Base-by-base conservation (phyloP, 2,329 filamentous ascomycete genomes). In the Exophiala sp. region DNA sequence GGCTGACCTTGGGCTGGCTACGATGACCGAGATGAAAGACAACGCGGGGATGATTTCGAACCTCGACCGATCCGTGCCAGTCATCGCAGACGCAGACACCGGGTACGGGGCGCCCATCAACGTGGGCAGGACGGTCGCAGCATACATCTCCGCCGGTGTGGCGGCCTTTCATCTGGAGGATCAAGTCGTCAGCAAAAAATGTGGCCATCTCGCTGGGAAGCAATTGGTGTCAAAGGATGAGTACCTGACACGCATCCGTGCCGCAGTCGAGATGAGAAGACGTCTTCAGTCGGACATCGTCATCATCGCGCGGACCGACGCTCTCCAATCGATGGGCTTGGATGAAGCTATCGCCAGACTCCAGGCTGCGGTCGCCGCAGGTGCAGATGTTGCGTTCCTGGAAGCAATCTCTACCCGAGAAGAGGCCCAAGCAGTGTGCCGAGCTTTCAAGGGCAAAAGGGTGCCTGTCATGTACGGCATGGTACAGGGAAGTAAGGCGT, bases 81-180 rank as follows among this genome's bases (percentile, higher is more conserved):
- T 81, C 3, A 80, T 81, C 54, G 77, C 77, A 20, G 78, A 81
- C 54, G 76, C 76, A 59, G 78, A 81, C 62, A 69, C 72, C 21
- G 78, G 78, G 21, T 81, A 80, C 62, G 78, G 78, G 41, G 77
- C 78, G 0, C 67, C 71, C 14, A 68, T 72, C 43, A 73, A 72
- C 69, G 71, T 79, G 29, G 71, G 74, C 11, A 72, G 76, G 11
- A 78, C 77, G 3, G 74, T 76, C 3, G 67, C 71, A 20, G 68
- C 73, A 43, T 81, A 81, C 66, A 73, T 75, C 24, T 72, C 75
- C 43, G 72, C 78, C 3, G 79, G 79, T 14, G 75, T 83, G 2
- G 80, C 80, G 1, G 80, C 71, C 8, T 71, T 82, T 39, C 80
- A 83, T 62, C 75, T 83, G 59, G 80, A 83, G 65, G 80, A 83